Base-by-base conservation (phyloP, 2,329 filamentous ascomycete genomes). In the Pestalotiopsis sp. region DNA sequence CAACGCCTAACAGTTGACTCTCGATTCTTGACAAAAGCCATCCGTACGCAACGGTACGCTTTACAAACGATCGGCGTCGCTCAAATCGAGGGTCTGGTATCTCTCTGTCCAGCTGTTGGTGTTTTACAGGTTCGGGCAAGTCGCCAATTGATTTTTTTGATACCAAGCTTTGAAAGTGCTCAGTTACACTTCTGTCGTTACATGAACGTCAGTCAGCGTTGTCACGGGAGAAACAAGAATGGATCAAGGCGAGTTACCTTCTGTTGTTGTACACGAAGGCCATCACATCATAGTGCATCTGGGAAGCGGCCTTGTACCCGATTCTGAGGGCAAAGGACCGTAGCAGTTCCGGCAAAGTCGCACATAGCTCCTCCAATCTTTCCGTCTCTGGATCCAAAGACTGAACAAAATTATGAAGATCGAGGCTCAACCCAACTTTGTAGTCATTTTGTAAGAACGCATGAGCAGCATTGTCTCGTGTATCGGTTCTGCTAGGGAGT, bases 261-360 rank as follows among this genome's bases (percentile, higher is more conserved):
- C 57, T 59, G 4, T 59, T 25, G 11, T 59, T 59, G 27, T 59
- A 31, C 2, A 59, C 13, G 27, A 59, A 59, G 27, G 5, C 20
- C 57, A 59, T 59, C 57, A 59, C 57, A 59, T 59, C 57, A 25
- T 31, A 31, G 27, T 59, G 57, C 57, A 59, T 59, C 57, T 59
- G 57, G 2, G 57, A 59, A 25, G 57, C 14, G 27, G 57, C 57
- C 14, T 59, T 59, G 20, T 59, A 59, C 13, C 57, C 5, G 14
- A 59, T 59, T 59, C 20, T 59, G 14, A 59, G 57, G 20, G 57
- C 57, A 31, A 59, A 25, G 1, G 57, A 25, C 13, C 27, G 23
- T 17, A 59, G 20, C 20, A 59, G 11, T 23, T 31, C 57, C 20
- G 57, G 57, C 13, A 59, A 31, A 59, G 27, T 23, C n/a, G 13